A percentile compares a stretch with the other conserved stretches of the same genome.
Evolutionary conservation across 352 stramenopile genomes (phyloP).

Genomic region (Phytophthora cajani): DNA sequence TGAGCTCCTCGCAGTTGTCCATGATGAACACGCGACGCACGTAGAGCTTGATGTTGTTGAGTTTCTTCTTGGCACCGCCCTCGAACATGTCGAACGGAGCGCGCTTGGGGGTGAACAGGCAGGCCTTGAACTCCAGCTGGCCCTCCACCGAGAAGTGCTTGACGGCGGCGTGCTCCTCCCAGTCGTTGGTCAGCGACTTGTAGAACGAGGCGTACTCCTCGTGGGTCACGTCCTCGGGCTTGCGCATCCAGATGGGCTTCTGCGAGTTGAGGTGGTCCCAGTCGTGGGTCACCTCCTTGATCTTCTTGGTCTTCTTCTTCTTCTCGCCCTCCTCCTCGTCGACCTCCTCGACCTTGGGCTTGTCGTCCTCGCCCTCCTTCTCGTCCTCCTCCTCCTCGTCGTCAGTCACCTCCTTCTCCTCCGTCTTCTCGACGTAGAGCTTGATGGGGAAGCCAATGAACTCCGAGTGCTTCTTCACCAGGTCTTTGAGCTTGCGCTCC

Average conservation of each 20-base stretch:
- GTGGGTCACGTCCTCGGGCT: conserved; percentile 98
- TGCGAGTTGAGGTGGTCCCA: conserved; percentile 99
- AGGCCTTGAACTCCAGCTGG: conserved; percentile 99
- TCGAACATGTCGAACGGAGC: conserved; percentile 99
- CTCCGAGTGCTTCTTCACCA: conserved; percentile 99
- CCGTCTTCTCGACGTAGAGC: conserved; percentile 99
- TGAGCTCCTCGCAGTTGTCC: conserved; percentile 99
- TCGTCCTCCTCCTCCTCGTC: conserved; percentile 98
- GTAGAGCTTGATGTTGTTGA: conserved; percentile 99
- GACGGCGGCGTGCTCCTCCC: conserved; percentile 97
- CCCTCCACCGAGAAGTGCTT: conserved; percentile 99
- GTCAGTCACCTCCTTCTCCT: conserved; percentile 99
- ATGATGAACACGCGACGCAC: conserved; percentile 99
- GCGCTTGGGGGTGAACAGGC: conserved; percentile 98
- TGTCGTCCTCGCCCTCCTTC: conserved; percentile 95
- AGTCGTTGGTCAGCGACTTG: conserved; percentile 99
- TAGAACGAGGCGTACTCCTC: conserved; percentile 99
- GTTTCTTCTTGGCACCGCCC: conserved; percentile 98
- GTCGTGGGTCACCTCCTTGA: conserved; percentile 98
- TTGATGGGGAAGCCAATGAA: conserved; percentile 99
- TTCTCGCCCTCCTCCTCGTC: conserved; percentile 97
- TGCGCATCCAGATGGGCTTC: conserved; percentile 99
- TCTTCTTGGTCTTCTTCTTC: conserved; percentile 98
- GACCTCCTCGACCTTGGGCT: conserved; percentile 98
- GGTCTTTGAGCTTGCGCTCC: conserved; percentile 98